Evolutionary conservation across 23 red algal genomes (phyloP), one percentile per base, ranked within the genome.

Genomic region (Chondrus crispus): DNA sequence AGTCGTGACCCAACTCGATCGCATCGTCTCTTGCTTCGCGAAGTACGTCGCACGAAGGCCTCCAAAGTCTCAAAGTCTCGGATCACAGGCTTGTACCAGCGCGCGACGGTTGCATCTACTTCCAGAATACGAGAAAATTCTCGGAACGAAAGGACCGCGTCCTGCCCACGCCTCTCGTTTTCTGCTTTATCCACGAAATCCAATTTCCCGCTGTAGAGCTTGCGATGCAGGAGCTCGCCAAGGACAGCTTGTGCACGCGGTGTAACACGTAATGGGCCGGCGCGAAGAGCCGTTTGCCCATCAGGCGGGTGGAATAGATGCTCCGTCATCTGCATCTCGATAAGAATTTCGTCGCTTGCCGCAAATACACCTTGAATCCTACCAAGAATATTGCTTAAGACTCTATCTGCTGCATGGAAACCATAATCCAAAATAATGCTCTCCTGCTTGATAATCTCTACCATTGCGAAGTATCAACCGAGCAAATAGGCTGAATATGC

Each of bases 401-500:
- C 84, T 2, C 82, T 78, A 80, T 94, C 92, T 3, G 92, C 68
- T 18, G 92, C 81, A n/a, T 66, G 92, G 62, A 87, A 88, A n/a
- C 92, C 92, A 57, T 87, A 87, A 51, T 94, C 92, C 9, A 94
- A 39, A 20, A 84, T 47, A 55, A 72, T 54, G 47, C 81, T 80
- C 44, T 88, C 82, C 30, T 74, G 54, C 57, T 94, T 94, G 43
- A 94, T 50, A 20, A 82, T 40, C 48, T 94, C 83, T 5, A 94
- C 82, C 14, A 48, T 54, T 9, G 82, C 82, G 40, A 94, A 82
- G 45, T 88, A 94, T 12, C 82, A 49, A 16, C 81, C 92, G 13
- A 94, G 72, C 28, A 94, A 62, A 55, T 94, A 94, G 26, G 92
- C 92, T 14, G 92, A 88, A 68, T 94, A 88, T 50, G 45, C 73